Conservation (phyloP, 139 green algal species). For the Tetraselmis striata region DNA sequence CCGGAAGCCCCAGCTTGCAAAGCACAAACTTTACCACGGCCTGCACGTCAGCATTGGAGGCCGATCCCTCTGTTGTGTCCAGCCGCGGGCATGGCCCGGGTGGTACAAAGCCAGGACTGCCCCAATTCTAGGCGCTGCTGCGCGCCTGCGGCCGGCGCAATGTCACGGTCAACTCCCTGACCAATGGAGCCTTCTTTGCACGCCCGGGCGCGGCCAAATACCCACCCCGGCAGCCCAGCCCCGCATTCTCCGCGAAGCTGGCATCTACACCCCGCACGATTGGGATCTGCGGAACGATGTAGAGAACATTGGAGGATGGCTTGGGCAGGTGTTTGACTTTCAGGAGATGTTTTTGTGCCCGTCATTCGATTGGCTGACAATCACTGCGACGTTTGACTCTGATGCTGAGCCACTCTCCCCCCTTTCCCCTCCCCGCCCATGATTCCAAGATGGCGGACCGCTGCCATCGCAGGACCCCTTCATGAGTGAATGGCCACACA, state of each 20-base stretch:
- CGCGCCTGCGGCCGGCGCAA: background rate
- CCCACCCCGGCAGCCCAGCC: background rate
- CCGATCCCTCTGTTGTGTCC: too few species aligned
- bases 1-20: too few species aligned
- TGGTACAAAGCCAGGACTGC: background rate
- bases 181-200: background rate
- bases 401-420: too few species aligned
- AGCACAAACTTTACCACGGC: too few species aligned
- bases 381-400: too few species aligned
- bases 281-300: background rate
- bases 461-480: background rate
- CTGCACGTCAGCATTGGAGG: too few species aligned
- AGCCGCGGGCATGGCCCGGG: background rate
- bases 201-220: too few species aligned
- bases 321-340: background rate
- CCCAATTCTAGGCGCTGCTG: background rate
- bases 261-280: background rate
- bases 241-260: background rate
- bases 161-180: background rate
- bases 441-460: background rate
- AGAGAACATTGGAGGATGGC: background rate
- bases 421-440: too few species aligned
- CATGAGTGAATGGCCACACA: background rate
- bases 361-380: too few species aligned
- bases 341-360: background rate